Conservation (phyloP, 768 basidiomycete genomes). For the Auricularia heimuer region DNA sequence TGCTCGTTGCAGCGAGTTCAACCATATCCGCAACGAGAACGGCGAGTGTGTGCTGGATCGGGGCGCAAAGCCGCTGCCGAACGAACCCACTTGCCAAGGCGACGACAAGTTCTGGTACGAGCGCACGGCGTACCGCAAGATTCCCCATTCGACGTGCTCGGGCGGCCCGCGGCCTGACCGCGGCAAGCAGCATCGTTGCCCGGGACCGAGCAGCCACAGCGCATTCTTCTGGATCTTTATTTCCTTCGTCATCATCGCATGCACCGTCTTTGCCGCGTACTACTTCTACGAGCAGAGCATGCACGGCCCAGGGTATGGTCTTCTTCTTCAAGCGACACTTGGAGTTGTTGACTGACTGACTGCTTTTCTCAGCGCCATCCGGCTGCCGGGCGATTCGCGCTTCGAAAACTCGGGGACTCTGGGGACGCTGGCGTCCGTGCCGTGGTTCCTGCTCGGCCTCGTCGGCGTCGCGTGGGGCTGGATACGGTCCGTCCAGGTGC, state of each 20-base stretch:
- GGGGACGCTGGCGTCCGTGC: constrained; percentile 75
- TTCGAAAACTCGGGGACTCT: constrained; percentile 38
- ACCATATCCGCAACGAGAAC: constrained; percentile 57
- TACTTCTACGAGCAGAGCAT: constrained; percentile 78
- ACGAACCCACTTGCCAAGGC: constrained; percentile 52
- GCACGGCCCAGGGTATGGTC: constrained; percentile 58
- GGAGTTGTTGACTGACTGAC: constrained; percentile 8
- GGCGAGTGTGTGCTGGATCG: constrained; percentile 72
- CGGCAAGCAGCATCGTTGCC: constrained; percentile 67
- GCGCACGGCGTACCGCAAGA: constrained; percentile 82
- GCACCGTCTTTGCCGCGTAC: constrained; percentile 66
- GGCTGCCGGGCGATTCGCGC: constrained; percentile 51
- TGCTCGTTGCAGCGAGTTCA: constrained; percentile 67
- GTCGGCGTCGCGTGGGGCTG: constrained; percentile 64
- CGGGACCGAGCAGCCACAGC: constrained; percentile 65
- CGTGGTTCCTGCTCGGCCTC: constrained; percentile 81
- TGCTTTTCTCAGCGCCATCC: constrained; percentile 48
- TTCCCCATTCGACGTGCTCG: constrained; percentile 80
- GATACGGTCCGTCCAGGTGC: constrained; percentile 23
- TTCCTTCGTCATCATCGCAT: constrained; percentile 61
- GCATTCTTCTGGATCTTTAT: constrained; percentile 79
- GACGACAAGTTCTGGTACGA: constrained; percentile 86
- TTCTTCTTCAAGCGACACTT: neutral
- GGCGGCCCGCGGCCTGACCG: constrained; percentile 73
- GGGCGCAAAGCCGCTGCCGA: constrained; percentile 51